phyloP scores from a whole-genome alignment of 176 grass and related monocot species.

The Cocos nucifera region DNA sequence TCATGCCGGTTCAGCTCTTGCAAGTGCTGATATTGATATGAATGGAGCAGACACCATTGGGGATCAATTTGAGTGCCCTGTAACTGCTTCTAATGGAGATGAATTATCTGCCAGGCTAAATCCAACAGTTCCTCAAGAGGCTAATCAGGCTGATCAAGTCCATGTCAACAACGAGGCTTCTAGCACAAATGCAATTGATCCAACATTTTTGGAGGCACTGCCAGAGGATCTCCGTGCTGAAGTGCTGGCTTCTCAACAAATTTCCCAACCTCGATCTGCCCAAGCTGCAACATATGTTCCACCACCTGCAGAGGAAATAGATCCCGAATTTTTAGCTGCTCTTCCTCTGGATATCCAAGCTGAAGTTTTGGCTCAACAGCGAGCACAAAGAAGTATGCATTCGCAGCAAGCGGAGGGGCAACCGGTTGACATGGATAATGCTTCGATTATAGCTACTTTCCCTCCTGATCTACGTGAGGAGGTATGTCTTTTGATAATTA shows the following conservation, averaged over 20 bases:
- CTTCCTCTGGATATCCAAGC: slow-evolving; percentile 79
- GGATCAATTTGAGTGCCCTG: slow-evolving; percentile 25
- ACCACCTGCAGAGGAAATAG: slow-evolving; percentile 59
- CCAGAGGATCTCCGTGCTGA: slow-evolving; percentile 82
- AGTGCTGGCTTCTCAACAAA: slow-evolving; percentile 76
- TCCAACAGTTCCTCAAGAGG: slow-evolving; percentile 21
- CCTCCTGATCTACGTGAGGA: slow-evolving; percentile 80
- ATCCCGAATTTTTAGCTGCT: slow-evolving; percentile 89
- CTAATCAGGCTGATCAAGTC: slow-evolving; percentile 23
- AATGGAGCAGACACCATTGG: slow-evolving; percentile 31
- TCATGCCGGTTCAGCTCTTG: slow-evolving; percentile 39
- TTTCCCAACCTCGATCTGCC: slow-evolving; percentile 19
- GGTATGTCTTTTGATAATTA: slow-evolving; percentile 20
- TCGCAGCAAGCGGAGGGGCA: slow-evolving; percentile 40
- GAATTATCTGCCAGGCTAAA: slow-evolving; percentile 22
- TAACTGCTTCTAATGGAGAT: slow-evolving; percentile 33
- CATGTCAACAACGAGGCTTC: slow-evolving; percentile 34
- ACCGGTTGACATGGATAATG: slow-evolving; percentile 89
- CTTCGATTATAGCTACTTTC: slow-evolving; percentile 88
- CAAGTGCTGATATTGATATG: slow-evolving; percentile 42
- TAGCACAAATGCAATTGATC: slow-evolving; percentile 66
- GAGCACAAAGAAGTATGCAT: slow-evolving; percentile 38
- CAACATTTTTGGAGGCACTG: slow-evolving; percentile 79
- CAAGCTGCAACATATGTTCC: slow-evolving; percentile 39
- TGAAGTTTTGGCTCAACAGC: slow-evolving; percentile 74